Evolutionary conservation across 1,284 basidiomycete genomes (phyloP), one percentile per base, ranked within the genome.

Genomic region (Boletellus deceptivus): DNA sequence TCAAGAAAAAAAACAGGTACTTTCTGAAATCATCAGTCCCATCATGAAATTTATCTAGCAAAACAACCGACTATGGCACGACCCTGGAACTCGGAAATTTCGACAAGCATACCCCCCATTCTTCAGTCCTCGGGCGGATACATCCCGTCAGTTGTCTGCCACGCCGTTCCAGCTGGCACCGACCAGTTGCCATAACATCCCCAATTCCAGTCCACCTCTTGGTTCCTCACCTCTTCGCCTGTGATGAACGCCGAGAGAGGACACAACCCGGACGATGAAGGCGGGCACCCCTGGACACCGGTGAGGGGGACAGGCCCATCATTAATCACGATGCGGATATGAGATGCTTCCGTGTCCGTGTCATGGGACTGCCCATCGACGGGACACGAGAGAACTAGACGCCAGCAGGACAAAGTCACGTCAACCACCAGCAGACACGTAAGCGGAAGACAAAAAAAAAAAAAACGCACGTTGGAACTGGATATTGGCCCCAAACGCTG

Each of bases 281-380:
- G 68, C 0, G 86, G 81, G 59, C 91, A 94, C 2, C 87, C 89
- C 20, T 75, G 72, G 61, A 91, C 78, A 33, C 85, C 81, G 2
- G 85, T 86, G 36, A 96, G 76, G 1, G 94, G 92, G 1, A 84
- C 77, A 2, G 94, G 89, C 4, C 89, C 93, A 64, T 97, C 94
- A 71, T 96, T 96, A 68, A 93, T 80, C 62, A 90, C 80, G 48
- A 89, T 74, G 6, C 91, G 84, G 56, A 93, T 84, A 59, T 91
- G 89, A 1, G 55, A 53, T 66, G 70, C 72, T 25, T 75, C 77
- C 1, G 24, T 3, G n/a, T 18, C 22, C 7, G 78, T 73, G 6
- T 31, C 29, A n/a, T 69, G 53, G 1, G 78, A 76, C 8, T 71
- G 65, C 69, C 9, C 47, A 5, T 49, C 9, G 24, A 49, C 35